phyloP scores from a whole-genome alignment of 2,329 filamentous ascomycete species.

The Paracamarosporium sp. region DNA sequence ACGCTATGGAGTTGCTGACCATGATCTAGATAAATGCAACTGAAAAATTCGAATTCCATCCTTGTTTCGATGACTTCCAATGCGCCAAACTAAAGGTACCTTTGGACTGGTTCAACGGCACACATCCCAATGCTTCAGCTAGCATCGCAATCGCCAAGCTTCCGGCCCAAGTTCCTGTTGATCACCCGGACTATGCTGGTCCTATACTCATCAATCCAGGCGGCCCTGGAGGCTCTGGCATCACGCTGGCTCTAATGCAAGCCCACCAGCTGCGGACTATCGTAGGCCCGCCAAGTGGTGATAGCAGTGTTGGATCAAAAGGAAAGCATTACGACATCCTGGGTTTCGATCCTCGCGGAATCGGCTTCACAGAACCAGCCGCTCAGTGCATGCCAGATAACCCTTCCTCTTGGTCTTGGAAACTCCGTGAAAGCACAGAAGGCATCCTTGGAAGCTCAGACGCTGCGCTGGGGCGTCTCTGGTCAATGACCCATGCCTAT shows the following conservation, averaged over 20 bases:
- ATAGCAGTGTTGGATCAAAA: constrained; percentile 14
- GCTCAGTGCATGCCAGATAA: constrained; percentile 43
- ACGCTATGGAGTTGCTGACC: constrained; percentile 18
- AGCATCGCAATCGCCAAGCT: constrained; percentile 42
- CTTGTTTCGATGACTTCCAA: constrained; percentile 39
- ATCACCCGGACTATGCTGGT: constrained; percentile 49
- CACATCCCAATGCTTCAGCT: constrained; percentile 31
- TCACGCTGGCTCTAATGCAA: constrained; percentile 31
- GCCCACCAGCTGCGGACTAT: constrained; percentile 35
- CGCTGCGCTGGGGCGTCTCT: constrained; percentile 50
- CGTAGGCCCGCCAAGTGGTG: constrained; percentile 28
- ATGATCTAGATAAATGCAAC: constrained; percentile 29
- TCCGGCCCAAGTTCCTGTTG: constrained; percentile 41
- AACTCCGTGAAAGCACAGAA: constrained; percentile 43
- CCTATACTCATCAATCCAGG: constrained; percentile 53
- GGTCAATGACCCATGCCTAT: constrained; percentile 49
- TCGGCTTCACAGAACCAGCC: constrained; percentile 43
- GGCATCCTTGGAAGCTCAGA: constrained; percentile 51
- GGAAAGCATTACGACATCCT: constrained; percentile 52
- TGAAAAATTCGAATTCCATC: constrained; percentile 35
- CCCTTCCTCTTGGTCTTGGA: constrained; percentile 44
- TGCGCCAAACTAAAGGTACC: constrained; percentile 45
- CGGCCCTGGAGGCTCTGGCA: constrained; percentile 52
- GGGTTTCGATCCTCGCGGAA: constrained; percentile 54
- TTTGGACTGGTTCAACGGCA: constrained; percentile 47